These are phyloP conservation scores for Pleurotus salmoneostramineus DNA, from an alignment of 768 basidiomycete genomes.

Conservation along the genomic window DNA sequence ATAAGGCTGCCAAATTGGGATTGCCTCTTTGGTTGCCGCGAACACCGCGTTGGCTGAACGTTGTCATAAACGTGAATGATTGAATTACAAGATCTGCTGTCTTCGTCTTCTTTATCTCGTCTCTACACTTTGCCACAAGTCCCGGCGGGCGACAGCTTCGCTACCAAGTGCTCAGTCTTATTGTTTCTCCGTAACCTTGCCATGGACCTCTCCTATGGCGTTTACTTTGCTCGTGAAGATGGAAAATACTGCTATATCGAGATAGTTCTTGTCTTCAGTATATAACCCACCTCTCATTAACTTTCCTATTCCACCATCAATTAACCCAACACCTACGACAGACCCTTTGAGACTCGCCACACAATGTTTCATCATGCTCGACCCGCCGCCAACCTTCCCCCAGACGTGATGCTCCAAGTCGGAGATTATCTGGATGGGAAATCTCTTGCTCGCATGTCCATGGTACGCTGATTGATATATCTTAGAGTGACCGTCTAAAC, in stretches of 20 bases:
- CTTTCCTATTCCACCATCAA: no score
- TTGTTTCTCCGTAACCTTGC: no score
- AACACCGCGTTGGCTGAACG: neutral
- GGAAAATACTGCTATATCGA: neutral
- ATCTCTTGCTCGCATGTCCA: slow-evolving; percentile 3
- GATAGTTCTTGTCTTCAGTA: neutral
- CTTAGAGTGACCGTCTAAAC: neutral
- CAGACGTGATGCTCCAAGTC: slow-evolving; percentile 1
- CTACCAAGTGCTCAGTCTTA: no score
- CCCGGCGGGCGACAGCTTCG: no score
- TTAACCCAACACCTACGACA: neutral
- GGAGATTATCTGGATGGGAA: slow-evolving; percentile 6
- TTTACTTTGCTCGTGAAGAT: no score
- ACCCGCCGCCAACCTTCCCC: neutral
- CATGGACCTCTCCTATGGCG: no score
- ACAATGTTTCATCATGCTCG: neutral
- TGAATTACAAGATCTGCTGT: neutral
- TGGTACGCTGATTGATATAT: neutral
- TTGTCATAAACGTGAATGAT: neutral
- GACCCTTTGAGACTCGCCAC: neutral
- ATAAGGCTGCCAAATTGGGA: neutral
- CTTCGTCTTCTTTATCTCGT: no score
- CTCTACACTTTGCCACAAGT: no score
- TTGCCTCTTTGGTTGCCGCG: neutral
- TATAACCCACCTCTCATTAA: no score